phyloP scores from a whole-genome alignment of 2,329 filamentous ascomycete genomes.

The Fusarium redolens region DNA sequence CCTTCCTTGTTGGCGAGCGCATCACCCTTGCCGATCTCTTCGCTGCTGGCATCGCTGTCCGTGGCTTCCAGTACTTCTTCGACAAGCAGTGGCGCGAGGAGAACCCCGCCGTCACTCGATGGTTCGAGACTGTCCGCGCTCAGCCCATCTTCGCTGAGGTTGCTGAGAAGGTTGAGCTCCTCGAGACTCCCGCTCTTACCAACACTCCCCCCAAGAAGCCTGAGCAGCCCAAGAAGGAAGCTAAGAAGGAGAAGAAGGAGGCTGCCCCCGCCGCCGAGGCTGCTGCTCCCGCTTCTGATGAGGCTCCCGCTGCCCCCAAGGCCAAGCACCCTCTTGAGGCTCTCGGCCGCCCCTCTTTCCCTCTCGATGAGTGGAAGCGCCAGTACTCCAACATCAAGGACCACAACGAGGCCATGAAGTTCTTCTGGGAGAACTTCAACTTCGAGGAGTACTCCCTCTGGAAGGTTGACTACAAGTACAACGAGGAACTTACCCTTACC shows the following conservation, averaged over 20 bases:
- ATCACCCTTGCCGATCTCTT: constrained; percentile 97
- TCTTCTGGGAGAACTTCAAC: constrained; percentile 98
- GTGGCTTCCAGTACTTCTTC: constrained; percentile 94
- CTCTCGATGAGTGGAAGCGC: constrained; percentile 98
- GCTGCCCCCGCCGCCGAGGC: constrained; percentile 44
- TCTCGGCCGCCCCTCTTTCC: constrained; percentile 81
- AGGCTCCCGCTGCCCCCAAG: constrained; percentile 76
- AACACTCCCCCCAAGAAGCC: constrained; percentile 82
- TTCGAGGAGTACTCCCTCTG: constrained; percentile 96
- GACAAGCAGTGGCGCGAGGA: constrained; percentile 87
- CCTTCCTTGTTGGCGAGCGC: constrained; percentile 97
- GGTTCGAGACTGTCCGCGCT: constrained; percentile 94
- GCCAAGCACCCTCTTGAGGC: constrained; percentile 93
- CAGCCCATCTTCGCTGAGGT: constrained; percentile 91
- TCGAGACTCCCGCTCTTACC: constrained; percentile 82
- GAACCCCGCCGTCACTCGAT: constrained; percentile 89
- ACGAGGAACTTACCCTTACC: constrained; percentile 93
- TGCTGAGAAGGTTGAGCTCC: constrained; percentile 78
- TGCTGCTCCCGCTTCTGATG: constrained; percentile 54
- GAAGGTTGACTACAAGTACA: constrained; percentile 98
- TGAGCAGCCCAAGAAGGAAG: constrained; percentile 73
- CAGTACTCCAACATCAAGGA: constrained; percentile 98
- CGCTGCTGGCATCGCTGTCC: constrained; percentile 79
- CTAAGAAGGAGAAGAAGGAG: constrained; percentile 72
- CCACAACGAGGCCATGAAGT: constrained; percentile 80